Base-by-base conservation (phyloP, 129 eudicot genomes). In the Silybum marianum region DNA sequence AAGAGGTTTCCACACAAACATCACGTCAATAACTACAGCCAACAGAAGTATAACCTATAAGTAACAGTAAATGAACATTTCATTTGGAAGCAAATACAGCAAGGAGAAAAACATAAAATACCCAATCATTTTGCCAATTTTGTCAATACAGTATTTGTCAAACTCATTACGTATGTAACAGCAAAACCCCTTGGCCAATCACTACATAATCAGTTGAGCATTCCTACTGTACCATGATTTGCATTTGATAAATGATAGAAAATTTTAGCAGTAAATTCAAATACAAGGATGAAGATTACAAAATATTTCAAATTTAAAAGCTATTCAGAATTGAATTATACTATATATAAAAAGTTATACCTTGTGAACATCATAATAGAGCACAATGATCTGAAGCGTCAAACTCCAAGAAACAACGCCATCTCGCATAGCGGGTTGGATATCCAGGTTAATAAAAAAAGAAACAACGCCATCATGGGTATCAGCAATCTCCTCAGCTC, bases 401-500 rank as follows among this genome's bases (percentile, higher is more conserved):
- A 32, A 32, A 32, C 36, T 32, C 99, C 99, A 19, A 95, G 76
- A 74, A 95, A 78, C 73, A 95, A 82, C 60, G 97, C 97, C 98
- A 92, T 92, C 2, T 28, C 30, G 30, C 30, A 28, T 28, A 28
- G 30, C 30, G 30, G 30, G 30, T 28, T 28, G 30, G 30, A 28
- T 28, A 28, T 28, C 30, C 30, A 28, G 30, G 30, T 28, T 28
- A 28, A 28, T 28, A 28, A 28, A 28, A 28, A 28, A 19, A 95
- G 75, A 74, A 95, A 78, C 73, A 95, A 82, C 60, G 97, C 95
- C 98, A 92, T 92, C 2, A 95, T 90, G 9, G 97, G 97, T 95
- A 58, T 95, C 98, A 13, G 98, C 99, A 24, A 95, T 87, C 78
- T 95, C 99, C 91, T 95, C 98, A 7, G 95, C 92, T 19, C 99